A percentile compares a stretch with the other conserved stretches of the same genome.
Conservation (phyloP, 75 land plant species). For the Cunninghamia lanceolata region DNA sequence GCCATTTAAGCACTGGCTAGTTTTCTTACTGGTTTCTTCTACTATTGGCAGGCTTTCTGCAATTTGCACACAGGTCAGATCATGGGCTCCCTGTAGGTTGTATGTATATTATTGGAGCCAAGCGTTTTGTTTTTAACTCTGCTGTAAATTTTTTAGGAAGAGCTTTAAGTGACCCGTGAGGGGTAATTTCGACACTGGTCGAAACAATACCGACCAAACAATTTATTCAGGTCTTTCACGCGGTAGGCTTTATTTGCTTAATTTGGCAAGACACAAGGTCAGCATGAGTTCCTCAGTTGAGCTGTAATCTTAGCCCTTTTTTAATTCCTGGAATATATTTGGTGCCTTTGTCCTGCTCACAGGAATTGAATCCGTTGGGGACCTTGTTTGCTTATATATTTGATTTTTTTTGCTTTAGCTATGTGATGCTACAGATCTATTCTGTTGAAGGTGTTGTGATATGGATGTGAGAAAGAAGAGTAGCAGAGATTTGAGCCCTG, state of each 20-base stretch:
- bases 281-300: not conserved
- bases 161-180: not conserved
- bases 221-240: no score
- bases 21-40: not conserved
- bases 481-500: constrained; percentile 41
- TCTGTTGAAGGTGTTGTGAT: not conserved
- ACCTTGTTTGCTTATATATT: not conserved
- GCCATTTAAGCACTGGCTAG: no score
- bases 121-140: no score
- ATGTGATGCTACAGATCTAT: not conserved
- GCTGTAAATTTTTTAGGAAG: not conserved
- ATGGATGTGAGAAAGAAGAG: constrained; percentile 11
- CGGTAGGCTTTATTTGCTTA: no score
- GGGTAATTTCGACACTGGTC: no score
- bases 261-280: no score
- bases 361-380: not conserved
- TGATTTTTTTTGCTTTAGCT: not conserved
- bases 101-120: no score
- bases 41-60: not conserved
- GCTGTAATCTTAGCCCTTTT: not conserved
- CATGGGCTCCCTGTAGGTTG: not conserved
- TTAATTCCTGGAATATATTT: not conserved
- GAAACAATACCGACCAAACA: no score
- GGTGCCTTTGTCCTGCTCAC: not conserved
- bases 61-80: not conserved